phyloP scores from a whole-genome alignment of 176 grass and related monocot species.

The Themeda triandra region DNA sequence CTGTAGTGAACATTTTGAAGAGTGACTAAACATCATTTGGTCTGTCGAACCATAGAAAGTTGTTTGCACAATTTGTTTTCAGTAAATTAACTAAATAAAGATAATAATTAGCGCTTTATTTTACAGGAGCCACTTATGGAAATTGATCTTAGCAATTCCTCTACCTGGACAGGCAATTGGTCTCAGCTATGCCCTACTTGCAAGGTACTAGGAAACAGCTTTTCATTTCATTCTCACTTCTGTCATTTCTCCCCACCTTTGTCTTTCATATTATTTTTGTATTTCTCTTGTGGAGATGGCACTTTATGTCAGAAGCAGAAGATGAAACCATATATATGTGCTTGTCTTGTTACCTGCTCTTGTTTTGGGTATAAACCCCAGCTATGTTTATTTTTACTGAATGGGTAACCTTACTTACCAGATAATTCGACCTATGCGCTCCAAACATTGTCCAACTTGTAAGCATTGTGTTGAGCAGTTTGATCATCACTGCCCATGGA shows the following conservation, averaged over 20 bases:
- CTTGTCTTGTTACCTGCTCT: slow-evolving; percentile 13
- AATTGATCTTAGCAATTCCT: slow-evolving; percentile 69
- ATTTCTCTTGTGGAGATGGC: not conserved
- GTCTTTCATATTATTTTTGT: slow-evolving; percentile 1
- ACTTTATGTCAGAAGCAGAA: not conserved
- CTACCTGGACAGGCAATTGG: slow-evolving; percentile 86
- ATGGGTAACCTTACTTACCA: slow-evolving; percentile 41
- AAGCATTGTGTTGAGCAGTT: slow-evolving; percentile 93
- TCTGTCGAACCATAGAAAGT: not conserved
- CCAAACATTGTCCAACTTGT: slow-evolving; percentile 93
- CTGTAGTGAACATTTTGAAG: slow-evolving; percentile 13
- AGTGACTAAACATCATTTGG: not conserved
- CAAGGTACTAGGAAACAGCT: slow-evolving; percentile 57
- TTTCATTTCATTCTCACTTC: slow-evolving; percentile 3
- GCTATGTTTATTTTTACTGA: slow-evolving; percentile 12
- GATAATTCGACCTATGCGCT: slow-evolving; percentile 96
- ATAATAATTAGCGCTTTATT: slow-evolving; percentile 26
- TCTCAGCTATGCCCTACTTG: slow-evolving; percentile 96
- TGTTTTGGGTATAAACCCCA: not conserved
- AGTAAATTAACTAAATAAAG: slow-evolving; percentile 4
- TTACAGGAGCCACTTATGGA: slow-evolving; percentile 83
- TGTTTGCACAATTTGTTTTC: not conserved
- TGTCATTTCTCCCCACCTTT: not conserved
- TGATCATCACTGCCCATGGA: slow-evolving; percentile 96
- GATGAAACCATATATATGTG: not conserved